Percentiles rank a stretch among this genome's conserved stretches.
Conservation (phyloP, 1,139 yeast species). For the Suhomyces choctaworum region DNA sequence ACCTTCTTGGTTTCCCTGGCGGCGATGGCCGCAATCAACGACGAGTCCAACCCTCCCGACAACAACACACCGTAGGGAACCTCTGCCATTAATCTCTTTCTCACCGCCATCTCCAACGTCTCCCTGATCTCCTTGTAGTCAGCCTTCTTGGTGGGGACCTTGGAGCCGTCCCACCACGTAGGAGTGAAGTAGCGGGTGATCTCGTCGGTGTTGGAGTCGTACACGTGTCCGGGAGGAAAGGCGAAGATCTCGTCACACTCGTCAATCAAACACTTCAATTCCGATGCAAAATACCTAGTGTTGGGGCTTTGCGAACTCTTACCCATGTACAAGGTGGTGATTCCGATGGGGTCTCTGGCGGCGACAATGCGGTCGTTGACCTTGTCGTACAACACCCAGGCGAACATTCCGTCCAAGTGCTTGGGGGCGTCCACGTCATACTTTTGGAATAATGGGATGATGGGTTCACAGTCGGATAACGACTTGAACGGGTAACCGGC, state of each 20-base stretch:
- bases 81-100: constrained; percentile 99
- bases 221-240: constrained; percentile 98
- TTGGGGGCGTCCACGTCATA: constrained; percentile 90
- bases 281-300: constrained; percentile 88
- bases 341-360: constrained; percentile 98
- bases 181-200: constrained; percentile 88
- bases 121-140: constrained; percentile 74
- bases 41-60: constrained; percentile 96
- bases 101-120: constrained; percentile 86
- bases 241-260: constrained; percentile 92
- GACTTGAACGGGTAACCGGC: constrained; percentile 77
- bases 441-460: constrained; percentile 86
- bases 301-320: constrained; percentile 67
- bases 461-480: constrained; percentile 94
- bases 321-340: constrained; percentile 96
- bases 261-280: constrained; percentile 87
- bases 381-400: constrained; percentile 87
- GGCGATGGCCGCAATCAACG: constrained; percentile 94
- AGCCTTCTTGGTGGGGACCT: constrained; percentile 71
- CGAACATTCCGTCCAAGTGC: constrained; percentile 96
- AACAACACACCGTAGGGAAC: constrained; percentile 96
- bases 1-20: constrained; percentile 93
- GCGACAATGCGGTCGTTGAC: constrained; percentile 85
- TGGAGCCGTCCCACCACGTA: constrained; percentile 84
- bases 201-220: constrained; percentile 86